Evolutionary conservation across 129 eudicot genomes (phyloP).

Genomic region (Ambrosia artemisiifolia): DNA sequence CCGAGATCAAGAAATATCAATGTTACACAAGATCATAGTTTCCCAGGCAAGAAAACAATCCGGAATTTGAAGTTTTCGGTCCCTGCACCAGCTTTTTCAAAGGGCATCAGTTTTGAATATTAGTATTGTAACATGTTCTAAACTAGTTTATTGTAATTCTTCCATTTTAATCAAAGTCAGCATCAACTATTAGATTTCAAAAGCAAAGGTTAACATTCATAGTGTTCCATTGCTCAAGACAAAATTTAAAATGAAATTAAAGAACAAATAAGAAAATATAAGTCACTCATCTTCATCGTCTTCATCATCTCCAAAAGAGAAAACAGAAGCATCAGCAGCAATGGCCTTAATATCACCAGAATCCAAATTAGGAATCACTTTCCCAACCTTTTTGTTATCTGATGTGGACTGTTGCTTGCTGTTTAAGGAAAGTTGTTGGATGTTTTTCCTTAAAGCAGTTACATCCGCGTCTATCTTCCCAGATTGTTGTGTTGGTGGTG

Average conservation of each 20-base stretch:
- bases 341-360: constrained; percentile 82
- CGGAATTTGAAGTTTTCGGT: constrained; percentile 28
- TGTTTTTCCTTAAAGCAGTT: constrained; percentile 26
- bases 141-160: constrained; percentile 13
- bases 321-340: constrained; percentile 98
- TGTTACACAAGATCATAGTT: constrained; percentile 55
- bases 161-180: neutral
- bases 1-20: constrained; percentile 60
- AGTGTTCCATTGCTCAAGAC: neutral
- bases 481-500: constrained; percentile 22
- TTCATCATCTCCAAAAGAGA: constrained; percentile 91
- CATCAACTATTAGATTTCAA: too few species aligned
- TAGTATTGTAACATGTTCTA: constrained; percentile 1
- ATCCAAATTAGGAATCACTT: constrained; percentile 39
- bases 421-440: constrained; percentile 43
- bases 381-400: constrained; percentile 18
- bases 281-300: constrained; percentile 70
- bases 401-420: constrained; percentile 32
- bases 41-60: constrained; percentile 64
- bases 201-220: neutral
- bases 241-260: neutral
- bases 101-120: neutral
- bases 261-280: constrained; percentile 1
- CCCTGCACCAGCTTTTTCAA: neutral
- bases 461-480: constrained; percentile 24